Base-by-base conservation (phyloP, 2,329 filamentous ascomycete genomes). In the Beauveria australis region DNA sequence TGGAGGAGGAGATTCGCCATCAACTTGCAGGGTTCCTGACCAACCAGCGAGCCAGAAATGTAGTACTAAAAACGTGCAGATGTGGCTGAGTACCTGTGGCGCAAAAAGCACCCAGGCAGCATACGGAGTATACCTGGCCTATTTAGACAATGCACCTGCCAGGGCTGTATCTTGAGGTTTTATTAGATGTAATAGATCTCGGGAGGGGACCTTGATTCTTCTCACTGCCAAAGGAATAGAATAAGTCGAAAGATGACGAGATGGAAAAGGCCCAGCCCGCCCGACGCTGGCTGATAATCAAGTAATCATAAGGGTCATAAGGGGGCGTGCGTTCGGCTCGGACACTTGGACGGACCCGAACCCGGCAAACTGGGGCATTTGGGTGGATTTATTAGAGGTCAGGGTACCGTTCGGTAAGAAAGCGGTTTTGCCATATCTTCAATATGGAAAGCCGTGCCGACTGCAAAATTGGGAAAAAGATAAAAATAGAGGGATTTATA, bases 261-360 rank as follows among this genome's bases (percentile, higher is more conserved):
- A 37, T 6, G 33, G 33, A 37, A 37, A 37, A 37, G 33, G 33
- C 33, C 16, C 33, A 37, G 5, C 33, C 33, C 30, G 28, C 26
- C n/a, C 26, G 47, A 30, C 12, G 49, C 10, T 9, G 30, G 52
- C 52, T 53, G 30, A 53, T 37, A 16, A 37, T 37, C 33, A 37
- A 37, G 33, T 37, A 37, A 37, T 37, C 12, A 16, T 37, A 37
- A 40, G 16, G 26, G 43, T 37, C 12, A 16, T 37, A 37, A 53
- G 22, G 26, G 43, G 24, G 40, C 41, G 43, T 47, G 51, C 19
- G 24, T 40, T 22, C 30, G 49, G 49, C 49, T 61, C 59, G 59
- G 59, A 56, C 52, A 47, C 52, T 55, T 61, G 33, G 43, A 61
- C 51, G 59, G 59, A 28, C 51, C 59, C 59, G 59, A 61, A 28